These are phyloP conservation scores for Poa annua DNA, from an alignment of 176 grass and related monocot species.

Conservation along the genomic window DNA sequence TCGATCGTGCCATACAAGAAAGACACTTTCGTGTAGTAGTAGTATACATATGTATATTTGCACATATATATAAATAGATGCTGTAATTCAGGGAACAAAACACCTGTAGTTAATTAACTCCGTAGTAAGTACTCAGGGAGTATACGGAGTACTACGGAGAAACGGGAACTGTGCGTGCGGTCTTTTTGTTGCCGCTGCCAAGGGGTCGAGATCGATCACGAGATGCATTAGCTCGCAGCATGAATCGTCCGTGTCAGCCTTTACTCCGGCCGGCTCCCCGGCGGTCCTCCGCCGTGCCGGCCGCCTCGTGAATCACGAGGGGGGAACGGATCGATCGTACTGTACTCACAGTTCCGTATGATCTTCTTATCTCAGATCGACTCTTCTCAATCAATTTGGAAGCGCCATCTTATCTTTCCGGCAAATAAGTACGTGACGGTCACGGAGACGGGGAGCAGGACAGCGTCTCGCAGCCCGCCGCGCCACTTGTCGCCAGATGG, in stretches of 20 bases:
- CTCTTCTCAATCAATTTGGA: too few relatives aligned
- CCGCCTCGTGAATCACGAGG: conserved; percentile 23
- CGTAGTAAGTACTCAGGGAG: too few relatives aligned
- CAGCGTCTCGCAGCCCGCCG: background rate
- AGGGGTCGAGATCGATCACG: conserved; percentile 6
- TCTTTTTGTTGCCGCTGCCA: too few relatives aligned
- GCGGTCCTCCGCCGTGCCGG: too few relatives aligned
- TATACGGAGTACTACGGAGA: too few relatives aligned
- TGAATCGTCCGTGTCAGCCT: conserved; percentile 14
- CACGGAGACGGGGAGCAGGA: conserved; percentile 35
- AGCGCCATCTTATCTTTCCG: background rate
- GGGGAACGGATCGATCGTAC: too few relatives aligned
- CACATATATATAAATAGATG: too few relatives aligned
- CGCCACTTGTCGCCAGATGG: background rate
- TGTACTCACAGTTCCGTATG: too few relatives aligned
- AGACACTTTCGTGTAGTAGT: background rate
- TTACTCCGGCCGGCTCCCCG: background rate
- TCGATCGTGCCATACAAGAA: background rate
- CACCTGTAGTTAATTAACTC: background rate
- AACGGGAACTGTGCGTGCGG: too few relatives aligned
- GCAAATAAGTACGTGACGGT: background rate
- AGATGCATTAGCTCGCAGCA: background rate
- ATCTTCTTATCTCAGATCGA: too few relatives aligned
- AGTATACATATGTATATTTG: background rate
- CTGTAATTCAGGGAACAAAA: background rate